phyloP scores from a whole-genome alignment of 805 yeast species.

The Diddensiella caesifluorescens region DNA sequence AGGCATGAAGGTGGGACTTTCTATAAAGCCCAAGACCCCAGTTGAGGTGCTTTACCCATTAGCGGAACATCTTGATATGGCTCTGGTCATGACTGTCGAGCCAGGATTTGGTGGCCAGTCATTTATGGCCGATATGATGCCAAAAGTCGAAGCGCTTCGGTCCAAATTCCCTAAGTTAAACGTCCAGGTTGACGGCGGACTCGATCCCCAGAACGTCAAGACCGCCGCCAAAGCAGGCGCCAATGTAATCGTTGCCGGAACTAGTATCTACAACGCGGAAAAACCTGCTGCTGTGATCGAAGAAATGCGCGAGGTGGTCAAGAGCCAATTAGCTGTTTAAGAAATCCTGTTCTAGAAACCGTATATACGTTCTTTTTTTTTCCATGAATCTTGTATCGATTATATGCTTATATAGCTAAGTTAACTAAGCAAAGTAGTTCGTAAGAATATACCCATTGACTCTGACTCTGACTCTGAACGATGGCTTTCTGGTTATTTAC shows the following conservation, averaged over 20 bases:
- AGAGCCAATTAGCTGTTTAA: constrained; percentile 4
- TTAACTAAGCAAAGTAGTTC: no score
- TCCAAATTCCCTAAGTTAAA: constrained; percentile 67
- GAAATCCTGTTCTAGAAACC: no score
- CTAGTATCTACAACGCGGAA: constrained; percentile 81
- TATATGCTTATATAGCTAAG: no score
- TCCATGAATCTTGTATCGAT: no score
- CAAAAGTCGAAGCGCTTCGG: constrained; percentile 79
- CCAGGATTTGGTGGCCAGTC: constrained; percentile 99
- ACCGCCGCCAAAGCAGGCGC: constrained; percentile 97
- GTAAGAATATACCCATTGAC: no score
- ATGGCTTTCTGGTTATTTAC: no score
- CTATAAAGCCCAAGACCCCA: constrained; percentile 88
- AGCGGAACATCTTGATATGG: constrained; percentile 82
- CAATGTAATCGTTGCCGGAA: constrained; percentile 96
- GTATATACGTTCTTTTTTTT: no score
- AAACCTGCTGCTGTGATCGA: constrained; percentile 73
- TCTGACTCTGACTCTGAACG: no score
- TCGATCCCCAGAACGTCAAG: constrained; percentile 78
- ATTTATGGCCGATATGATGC: constrained; percentile 95
- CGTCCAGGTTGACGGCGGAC: constrained; percentile 96
- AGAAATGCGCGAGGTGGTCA: constrained; percentile 15
- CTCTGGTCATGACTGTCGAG: constrained; percentile 96
- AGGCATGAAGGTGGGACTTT: constrained; percentile 93
- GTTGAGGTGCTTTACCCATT: constrained; percentile 75